These are phyloP conservation scores for Eucalyptus camaldulensis DNA, from an alignment of 345 rosid species.

Conservation along the genomic window DNA sequence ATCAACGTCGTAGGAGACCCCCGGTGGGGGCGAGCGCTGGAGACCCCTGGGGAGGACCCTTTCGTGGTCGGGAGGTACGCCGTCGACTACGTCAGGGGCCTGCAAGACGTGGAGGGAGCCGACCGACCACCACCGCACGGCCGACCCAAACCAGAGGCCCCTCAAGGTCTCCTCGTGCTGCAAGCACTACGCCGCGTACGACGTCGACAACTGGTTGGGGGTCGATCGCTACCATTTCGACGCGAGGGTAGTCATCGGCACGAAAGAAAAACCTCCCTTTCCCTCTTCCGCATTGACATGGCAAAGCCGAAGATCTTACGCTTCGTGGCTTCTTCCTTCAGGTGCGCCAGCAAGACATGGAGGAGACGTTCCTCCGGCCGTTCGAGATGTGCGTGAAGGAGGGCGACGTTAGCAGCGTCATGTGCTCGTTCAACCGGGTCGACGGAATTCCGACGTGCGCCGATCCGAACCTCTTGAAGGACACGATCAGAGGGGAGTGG, in stretches of 20 bases:
- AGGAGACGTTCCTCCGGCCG: constrained; percentile 13
- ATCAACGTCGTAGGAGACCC: constrained; percentile 35
- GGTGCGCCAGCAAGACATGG: constrained; percentile 26
- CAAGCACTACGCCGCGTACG: constrained; percentile 33
- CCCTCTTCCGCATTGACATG: not conserved
- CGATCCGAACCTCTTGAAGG: constrained; percentile 18
- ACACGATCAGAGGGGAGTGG: constrained; percentile 35
- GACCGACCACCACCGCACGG: not conserved
- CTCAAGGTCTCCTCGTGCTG: constrained; percentile 34
- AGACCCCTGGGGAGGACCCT: constrained; percentile 44
- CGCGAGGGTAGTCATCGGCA: constrained; percentile 1
- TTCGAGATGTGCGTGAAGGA: constrained; percentile 34
- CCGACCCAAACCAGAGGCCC: constrained; percentile 13
- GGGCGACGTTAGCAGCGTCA: constrained; percentile 35
- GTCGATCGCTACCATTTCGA: constrained; percentile 9
- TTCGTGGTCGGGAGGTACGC: constrained; percentile 20
- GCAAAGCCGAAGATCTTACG: not conserved
- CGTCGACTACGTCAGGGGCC: constrained; percentile 21
- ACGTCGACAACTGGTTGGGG: constrained; percentile 27
- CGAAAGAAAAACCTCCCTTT: not conserved
- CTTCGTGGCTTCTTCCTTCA: not conserved
- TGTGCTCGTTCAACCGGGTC: constrained; percentile 36
- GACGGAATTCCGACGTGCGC: constrained; percentile 37
- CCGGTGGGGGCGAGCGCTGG: constrained; percentile 28
- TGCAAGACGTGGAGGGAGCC: constrained; percentile 28